These are phyloP conservation scores for Ramichloridium luteum DNA, from an alignment of 2,329 filamentous ascomycete genomes.

Conservation along the genomic window DNA sequence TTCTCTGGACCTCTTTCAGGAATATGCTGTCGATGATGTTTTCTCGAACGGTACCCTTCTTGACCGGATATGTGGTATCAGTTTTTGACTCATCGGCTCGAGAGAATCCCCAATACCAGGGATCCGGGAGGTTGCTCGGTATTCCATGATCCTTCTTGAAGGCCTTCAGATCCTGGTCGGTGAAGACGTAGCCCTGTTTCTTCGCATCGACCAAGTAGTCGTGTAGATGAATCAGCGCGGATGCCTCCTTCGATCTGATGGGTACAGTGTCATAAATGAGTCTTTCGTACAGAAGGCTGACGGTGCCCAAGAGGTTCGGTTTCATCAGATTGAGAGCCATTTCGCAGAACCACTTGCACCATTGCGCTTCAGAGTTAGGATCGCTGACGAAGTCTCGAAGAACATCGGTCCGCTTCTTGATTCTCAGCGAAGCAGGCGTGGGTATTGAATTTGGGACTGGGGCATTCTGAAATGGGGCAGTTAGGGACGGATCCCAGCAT, in stretches of 20 bases:
- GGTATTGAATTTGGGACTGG: constrained; percentile 28
- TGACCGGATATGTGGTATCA: constrained; percentile 5
- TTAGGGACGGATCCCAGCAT: constrained; percentile 58
- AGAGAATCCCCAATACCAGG: constrained; percentile 16
- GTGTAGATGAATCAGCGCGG: constrained; percentile 28
- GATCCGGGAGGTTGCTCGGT: constrained; percentile 34
- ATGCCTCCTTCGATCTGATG: constrained; percentile 8
- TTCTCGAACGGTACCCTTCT: constrained; percentile 2
- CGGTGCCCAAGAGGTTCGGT: constrained; percentile 44
- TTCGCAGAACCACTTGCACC: constrained; percentile 7
- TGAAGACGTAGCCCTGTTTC: constrained; percentile 39
- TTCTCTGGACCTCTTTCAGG: constrained; percentile 17
- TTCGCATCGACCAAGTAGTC: constrained; percentile 35
- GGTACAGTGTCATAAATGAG: constrained; percentile 42
- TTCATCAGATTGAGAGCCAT: constrained; percentile 28
- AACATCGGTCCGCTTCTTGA: constrained; percentile 38
- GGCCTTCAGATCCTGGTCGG: constrained; percentile 31
- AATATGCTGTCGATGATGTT: constrained; percentile 52
- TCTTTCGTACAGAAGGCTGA: constrained; percentile 52
- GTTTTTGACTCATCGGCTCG: constrained; percentile 20
- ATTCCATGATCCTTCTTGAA: constrained; percentile 41
- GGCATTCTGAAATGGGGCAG: constrained; percentile 54
- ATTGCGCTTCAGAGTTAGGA: constrained; percentile 39
- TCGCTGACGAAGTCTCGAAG: constrained; percentile 34
- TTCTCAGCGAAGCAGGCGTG: constrained; percentile 29